Conservation (phyloP, 2,329 filamentous ascomycete species). For the Escovopsis sp. region DNA sequence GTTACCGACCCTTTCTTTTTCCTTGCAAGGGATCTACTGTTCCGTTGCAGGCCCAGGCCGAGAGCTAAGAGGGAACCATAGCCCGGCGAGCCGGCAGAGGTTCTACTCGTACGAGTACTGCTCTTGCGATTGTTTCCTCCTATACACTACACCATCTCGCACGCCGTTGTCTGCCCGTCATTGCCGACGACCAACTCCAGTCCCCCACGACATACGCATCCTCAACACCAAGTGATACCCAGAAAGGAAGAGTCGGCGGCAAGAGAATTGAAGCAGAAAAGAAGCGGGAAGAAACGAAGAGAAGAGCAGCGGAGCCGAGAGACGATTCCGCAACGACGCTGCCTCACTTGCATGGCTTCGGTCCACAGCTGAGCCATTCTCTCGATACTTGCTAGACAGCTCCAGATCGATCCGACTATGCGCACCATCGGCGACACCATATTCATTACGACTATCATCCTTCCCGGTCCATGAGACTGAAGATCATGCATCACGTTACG, state of each 20-base stretch:
- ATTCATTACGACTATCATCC: conserved; percentile 6
- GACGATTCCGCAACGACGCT: not conserved
- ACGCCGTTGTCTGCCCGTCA: not conserved
- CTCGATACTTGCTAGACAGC: not conserved
- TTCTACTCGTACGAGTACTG: not conserved
- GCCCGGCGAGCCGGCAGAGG: no score
- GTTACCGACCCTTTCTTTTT: no score
- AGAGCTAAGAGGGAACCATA: no score
- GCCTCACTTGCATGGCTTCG: conserved; percentile 4
- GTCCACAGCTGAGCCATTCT: not conserved
- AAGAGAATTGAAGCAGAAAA: not conserved
- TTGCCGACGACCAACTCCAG: not conserved
- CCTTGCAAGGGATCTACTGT: no score
- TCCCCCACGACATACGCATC: no score
- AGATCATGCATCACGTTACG: conserved; percentile 5
- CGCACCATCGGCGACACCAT: conserved; percentile 10
- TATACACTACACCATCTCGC: not conserved
- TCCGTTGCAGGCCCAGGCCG: no score
- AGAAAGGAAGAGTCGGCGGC: not conserved
- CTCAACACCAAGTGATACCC: no score
- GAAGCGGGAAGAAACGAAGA: not conserved
- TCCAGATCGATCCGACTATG: conserved; percentile 10
- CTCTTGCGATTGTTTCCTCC: not conserved
- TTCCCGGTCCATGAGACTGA: conserved; percentile 7
- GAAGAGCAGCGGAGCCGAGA: not conserved